A percentile compares a stretch with the other conserved stretches of the same genome.
Conservation (phyloP, 495 filamentous ascomycete genomes). For the Chlorociboria aeruginascens region DNA sequence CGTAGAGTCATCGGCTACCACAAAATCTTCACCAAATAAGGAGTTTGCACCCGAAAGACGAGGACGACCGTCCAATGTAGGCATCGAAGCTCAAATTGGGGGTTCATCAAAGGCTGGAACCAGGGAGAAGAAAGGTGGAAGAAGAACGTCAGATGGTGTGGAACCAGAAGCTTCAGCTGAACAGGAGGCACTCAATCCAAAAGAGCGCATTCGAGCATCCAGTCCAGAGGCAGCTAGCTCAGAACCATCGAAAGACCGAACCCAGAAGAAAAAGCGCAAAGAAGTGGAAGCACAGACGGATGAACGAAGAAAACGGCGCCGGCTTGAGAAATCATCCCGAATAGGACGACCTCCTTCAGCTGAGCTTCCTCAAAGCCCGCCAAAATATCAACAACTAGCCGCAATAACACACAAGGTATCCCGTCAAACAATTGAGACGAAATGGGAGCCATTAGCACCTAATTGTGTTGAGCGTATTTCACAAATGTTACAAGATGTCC, state of each 20-base stretch:
- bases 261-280: neutral
- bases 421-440: slow-evolving; percentile 41
- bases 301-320: slow-evolving; percentile 2
- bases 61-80: neutral
- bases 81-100: slow-evolving; percentile 3
- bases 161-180: neutral
- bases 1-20: neutral
- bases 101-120: slow-evolving; percentile 4
- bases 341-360: neutral
- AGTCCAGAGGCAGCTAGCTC: neutral
- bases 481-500: slow-evolving; percentile 38
- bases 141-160: neutral
- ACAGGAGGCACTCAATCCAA: neutral
- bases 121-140: neutral
- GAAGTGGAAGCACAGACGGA: neutral
- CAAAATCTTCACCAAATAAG: neutral
- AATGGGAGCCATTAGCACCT: slow-evolving; percentile 45
- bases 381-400: slow-evolving; percentile 15
- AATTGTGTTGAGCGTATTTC: slow-evolving; percentile 38
- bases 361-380: neutral
- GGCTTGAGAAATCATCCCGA: neutral
- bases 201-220: neutral
- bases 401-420: slow-evolving; percentile 26
- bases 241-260: neutral
- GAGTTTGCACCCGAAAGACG: neutral